Evolutionary conservation across 192 early-diverging fungal genomes (phyloP).

Genomic region (Coemansia sp.): DNA sequence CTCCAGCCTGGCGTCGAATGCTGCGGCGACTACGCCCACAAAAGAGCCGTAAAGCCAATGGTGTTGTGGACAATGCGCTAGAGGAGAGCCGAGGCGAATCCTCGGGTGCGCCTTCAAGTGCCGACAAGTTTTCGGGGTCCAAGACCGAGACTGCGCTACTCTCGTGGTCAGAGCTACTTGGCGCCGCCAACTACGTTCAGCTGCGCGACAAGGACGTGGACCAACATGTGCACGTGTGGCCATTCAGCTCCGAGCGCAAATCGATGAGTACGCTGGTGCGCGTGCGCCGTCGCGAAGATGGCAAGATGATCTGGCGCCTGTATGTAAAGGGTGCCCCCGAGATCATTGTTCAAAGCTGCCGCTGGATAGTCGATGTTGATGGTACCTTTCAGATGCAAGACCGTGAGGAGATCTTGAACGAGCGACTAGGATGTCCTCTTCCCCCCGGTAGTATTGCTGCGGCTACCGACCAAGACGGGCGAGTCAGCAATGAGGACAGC

Average conservation of each 20-base stretch:
- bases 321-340: conserved; percentile 96
- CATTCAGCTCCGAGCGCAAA: conserved; percentile 93
- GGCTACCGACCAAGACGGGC: conserved; percentile 9
- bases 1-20: conserved; percentile 27
- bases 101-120: conserved; percentile 8
- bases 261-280: conserved; percentile 86
- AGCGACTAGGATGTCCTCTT: not conserved
- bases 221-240: conserved; percentile 70
- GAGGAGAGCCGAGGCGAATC: conserved; percentile 34
- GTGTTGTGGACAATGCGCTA: not conserved
- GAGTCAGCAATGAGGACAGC: conserved; percentile 17
- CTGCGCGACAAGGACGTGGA: conserved; percentile 63
- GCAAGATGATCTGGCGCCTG: conserved; percentile 64
- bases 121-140: conserved; percentile 74
- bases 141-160: conserved; percentile 96
- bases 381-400: conserved; percentile 54
- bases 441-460: not conserved
- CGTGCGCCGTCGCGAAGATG: conserved; percentile 52
- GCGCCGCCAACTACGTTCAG: conserved; percentile 62
- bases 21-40: conserved; percentile 11
- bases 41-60: not conserved
- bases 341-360: conserved; percentile 71
- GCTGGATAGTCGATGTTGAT: conserved; percentile 58
- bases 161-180: conserved; percentile 67
- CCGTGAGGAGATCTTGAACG: conserved; percentile 42